These are phyloP conservation scores for Nakazawaea holstii DNA, from an alignment of 805 yeast genomes.

Conservation along the genomic window DNA sequence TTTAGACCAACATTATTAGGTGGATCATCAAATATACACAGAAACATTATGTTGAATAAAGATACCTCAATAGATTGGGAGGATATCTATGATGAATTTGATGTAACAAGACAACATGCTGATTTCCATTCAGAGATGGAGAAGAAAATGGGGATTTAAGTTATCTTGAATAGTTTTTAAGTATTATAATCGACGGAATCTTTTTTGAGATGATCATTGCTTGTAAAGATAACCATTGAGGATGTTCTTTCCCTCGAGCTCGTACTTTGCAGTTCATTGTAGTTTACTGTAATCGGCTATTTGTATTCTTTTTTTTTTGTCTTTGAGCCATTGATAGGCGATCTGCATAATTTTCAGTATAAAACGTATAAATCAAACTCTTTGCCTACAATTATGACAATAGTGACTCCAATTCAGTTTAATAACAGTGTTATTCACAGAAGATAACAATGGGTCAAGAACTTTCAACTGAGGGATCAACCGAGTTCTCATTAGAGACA, in stretches of 20 bases:
- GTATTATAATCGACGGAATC: not conserved
- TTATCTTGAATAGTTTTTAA: not conserved
- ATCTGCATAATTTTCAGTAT: no score
- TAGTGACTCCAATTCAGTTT: no score
- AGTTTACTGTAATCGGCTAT: no score
- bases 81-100: conserved; percentile 63
- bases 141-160: conserved; percentile 47
- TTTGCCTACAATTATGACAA: no score
- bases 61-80: conserved; percentile 90
- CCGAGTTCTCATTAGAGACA: not conserved
- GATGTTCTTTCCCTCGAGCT: not conserved
- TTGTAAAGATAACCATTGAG: not conserved
- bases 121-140: conserved; percentile 78
- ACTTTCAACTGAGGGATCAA: conserved; percentile 7
- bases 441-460: conserved; percentile 6
- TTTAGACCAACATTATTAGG: conserved; percentile 63
- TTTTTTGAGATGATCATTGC: no score
- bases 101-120: conserved; percentile 24
- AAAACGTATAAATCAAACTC: no score
- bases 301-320: no score
- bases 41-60: conserved; percentile 72
- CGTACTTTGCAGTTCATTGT: no score
- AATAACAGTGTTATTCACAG: no score
- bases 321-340: no score
- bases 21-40: conserved; percentile 55